Evolutionary conservation across 2,329 filamentous ascomycete species (phyloP), one percentile per base, ranked within the genome.

Genomic region (Aureobasidium pullulans): DNA sequence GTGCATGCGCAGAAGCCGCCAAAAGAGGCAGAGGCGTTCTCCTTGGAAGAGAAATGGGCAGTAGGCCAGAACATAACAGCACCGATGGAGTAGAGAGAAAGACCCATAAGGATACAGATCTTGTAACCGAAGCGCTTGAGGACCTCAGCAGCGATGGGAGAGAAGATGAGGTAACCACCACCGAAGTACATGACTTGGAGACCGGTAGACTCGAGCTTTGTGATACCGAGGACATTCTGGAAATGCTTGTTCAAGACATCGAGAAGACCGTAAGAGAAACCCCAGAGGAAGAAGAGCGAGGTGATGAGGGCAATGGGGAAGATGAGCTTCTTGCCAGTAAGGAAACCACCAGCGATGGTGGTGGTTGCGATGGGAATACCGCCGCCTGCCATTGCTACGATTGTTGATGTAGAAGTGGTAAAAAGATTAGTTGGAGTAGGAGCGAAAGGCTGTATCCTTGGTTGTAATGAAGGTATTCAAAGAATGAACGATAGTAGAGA

Each of bases 241-340:
- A 73, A 73, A 57, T 73, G 71, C 66, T 72, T 72, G 64, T 72
- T 72, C 32, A 72, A 62, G 34, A 71, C 70, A 63, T 71, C 68
- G 52, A 69, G 60, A 62, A 68, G 66, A 62, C 70, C 70, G 64
- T 72, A 71, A n/a, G 66, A 67, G 67, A 72, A 72, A 43, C 70
- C 70, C 70, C 71, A 73, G 58, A 73, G 69, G 71, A 78, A 79
- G 72, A 79, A 78, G 46, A 79, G 72, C 34, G 72, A 71, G 44
- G 76, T 79, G 68, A 79, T 75, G 46, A 78, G 67, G 13, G 68
- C 64, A 49, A 81, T 73, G 9, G 79, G 79, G 63, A 78, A 72
- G 67, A 81, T 77, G 57, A 80, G 74, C 70, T 73, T 70, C 60
- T 73, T 68, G 62, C 74, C 71, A 15, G 76, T 76, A 49, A 78